phyloP scores from a whole-genome alignment of 2,329 filamentous ascomycete genomes.

The Endoconidiophora laricicola region DNA sequence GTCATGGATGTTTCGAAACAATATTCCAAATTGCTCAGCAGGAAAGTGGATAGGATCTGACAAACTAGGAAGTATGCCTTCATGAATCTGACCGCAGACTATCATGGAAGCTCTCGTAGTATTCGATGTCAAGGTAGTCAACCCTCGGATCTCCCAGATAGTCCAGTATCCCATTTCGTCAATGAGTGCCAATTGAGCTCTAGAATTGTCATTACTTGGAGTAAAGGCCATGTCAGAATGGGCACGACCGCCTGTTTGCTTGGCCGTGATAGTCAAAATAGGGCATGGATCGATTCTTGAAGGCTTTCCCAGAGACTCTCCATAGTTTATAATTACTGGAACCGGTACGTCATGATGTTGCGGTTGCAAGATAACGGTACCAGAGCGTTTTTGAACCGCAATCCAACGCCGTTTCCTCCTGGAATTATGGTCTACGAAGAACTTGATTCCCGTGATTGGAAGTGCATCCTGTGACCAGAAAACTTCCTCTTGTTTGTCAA shows the following conservation, averaged over 20 bases:
- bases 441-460: slow-evolving; percentile 35
- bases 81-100: slow-evolving; percentile 28
- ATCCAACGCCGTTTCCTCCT: slow-evolving; percentile 30
- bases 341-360: slow-evolving; percentile 27
- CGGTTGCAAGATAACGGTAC: slow-evolving; percentile 35
- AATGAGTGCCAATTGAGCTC: slow-evolving; percentile 46
- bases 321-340: slow-evolving; percentile 13
- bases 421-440: slow-evolving; percentile 23
- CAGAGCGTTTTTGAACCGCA: slow-evolving; percentile 34
- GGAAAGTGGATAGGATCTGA: slow-evolving; percentile 19
- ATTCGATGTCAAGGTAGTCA: slow-evolving; percentile 20
- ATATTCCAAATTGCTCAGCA: slow-evolving; percentile 26
- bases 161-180: slow-evolving; percentile 51
- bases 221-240: slow-evolving; percentile 53
- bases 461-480: slow-evolving; percentile 37
- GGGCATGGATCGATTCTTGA: slow-evolving; percentile 40
- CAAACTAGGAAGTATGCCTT: slow-evolving; percentile 22
- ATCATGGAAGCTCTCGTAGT: slow-evolving; percentile 20
- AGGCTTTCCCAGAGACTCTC: slow-evolving; percentile 15
- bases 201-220: slow-evolving; percentile 29
- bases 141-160: slow-evolving; percentile 42
- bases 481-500: slow-evolving; percentile 28
- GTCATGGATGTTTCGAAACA: slow-evolving; percentile 21
- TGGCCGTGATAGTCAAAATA: slow-evolving; percentile 33
- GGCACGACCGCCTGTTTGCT: slow-evolving; percentile 34